Evolutionary conservation across 2,329 filamentous ascomycete genomes (phyloP).

Genomic region (Phyllosticta paracitricarpa): DNA sequence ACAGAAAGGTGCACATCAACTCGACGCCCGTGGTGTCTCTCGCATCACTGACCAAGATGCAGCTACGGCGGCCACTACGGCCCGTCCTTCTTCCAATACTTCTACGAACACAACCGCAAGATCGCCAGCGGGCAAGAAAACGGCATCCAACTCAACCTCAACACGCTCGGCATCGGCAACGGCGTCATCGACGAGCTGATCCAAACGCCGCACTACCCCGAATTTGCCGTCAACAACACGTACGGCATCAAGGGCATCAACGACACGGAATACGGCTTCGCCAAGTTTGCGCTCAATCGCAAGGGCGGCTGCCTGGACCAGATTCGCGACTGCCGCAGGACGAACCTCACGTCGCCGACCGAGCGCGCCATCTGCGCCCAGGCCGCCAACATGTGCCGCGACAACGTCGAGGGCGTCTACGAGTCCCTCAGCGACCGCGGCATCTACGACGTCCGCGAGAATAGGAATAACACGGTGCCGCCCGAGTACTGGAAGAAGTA

Average conservation of each 20-base stretch:
- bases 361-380: conserved; percentile 13
- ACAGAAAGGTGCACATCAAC: conserved; percentile 30
- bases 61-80: conserved; percentile 39
- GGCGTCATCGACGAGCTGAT: conserved; percentile 43
- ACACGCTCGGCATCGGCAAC: conserved; percentile 46
- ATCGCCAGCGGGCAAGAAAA: conserved; percentile 38
- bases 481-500: conserved; percentile 46
- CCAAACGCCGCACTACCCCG: conserved; percentile 37
- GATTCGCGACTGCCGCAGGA: conserved; percentile 38
- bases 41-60: not conserved
- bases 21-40: not conserved
- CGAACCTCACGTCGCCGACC: conserved; percentile 19
- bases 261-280: conserved; percentile 35
- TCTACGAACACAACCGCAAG: conserved; percentile 45
- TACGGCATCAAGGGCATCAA: conserved; percentile 42
- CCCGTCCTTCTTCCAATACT: conserved; percentile 46
- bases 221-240: conserved; percentile 46
- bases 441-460: conserved; percentile 46
- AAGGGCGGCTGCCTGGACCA: conserved; percentile 43
- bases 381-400: conserved; percentile 28
- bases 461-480: conserved; percentile 43
- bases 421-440: conserved; percentile 32
- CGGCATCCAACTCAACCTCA: conserved; percentile 43
- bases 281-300: conserved; percentile 34
- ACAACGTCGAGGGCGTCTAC: conserved; percentile 16